Conservation (phyloP, 2,329 filamentous ascomycete species). For the Gremmenia infestans region DNA sequence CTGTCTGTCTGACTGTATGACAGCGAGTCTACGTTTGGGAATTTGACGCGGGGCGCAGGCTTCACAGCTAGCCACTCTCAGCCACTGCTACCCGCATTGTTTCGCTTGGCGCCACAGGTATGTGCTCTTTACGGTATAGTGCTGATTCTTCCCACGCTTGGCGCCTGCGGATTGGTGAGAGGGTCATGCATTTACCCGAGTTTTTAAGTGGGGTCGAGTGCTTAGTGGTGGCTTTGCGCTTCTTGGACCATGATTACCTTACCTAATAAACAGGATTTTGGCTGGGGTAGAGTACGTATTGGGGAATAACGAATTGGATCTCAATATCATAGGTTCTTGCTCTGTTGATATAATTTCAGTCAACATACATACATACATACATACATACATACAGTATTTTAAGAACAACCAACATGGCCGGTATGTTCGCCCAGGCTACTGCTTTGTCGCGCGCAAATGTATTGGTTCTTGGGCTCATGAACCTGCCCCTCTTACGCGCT, state of each 20-base stretch:
- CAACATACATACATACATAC: not conserved
- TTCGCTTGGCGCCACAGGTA: not conserved
- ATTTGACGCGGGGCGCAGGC: not conserved
- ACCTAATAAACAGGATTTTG: too few relatives aligned
- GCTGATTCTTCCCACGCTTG: too few relatives aligned
- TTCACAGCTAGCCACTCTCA: not conserved
- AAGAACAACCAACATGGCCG: not conserved
- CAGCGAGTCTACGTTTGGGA: not conserved
- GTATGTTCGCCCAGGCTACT: not conserved
- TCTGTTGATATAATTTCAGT: too few relatives aligned
- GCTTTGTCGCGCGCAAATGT: not conserved
- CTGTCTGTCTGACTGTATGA: too few relatives aligned
- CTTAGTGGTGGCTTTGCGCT: too few relatives aligned
- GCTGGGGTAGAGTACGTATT: too few relatives aligned
- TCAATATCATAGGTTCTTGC: too few relatives aligned
- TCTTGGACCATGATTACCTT: too few relatives aligned
- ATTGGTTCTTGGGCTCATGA: not conserved
- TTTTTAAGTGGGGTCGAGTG: too few relatives aligned
- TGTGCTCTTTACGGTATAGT: not conserved
- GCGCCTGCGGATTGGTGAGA: not conserved
- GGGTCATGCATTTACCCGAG: not conserved
- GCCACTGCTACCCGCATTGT: not conserved
- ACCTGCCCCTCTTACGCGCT: not conserved
- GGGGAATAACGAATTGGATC: too few relatives aligned
- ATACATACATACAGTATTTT: not conserved